Conservation (phyloP, 1,139 yeast genomes). For the Yarrowia galli region DNA sequence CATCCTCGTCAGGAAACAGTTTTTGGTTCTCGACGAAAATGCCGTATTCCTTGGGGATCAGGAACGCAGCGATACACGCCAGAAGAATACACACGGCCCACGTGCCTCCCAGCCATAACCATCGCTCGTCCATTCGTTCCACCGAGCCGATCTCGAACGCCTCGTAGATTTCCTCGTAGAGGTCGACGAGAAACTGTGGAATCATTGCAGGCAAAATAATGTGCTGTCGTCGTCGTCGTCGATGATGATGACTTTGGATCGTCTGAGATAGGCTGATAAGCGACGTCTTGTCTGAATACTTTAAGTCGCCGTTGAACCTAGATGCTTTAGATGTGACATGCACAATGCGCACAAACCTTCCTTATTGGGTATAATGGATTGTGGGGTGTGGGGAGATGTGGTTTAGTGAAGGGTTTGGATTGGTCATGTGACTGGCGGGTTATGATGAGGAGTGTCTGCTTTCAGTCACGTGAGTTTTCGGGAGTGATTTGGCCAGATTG, state of each 20-base stretch:
- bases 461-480: too few species aligned
- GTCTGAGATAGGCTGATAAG: slow-evolving; percentile 30
- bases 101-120: slow-evolving; percentile 34
- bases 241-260: slow-evolving; percentile 7
- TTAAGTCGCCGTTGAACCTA: background rate
- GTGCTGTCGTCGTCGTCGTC: background rate
- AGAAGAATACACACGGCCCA: slow-evolving; percentile 19
- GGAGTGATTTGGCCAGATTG: too few species aligned
- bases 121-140: slow-evolving; percentile 13
- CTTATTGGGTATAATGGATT: slow-evolving; percentile 8
- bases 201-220: background rate
- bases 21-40: background rate
- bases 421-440: too few species aligned
- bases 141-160: slow-evolving; percentile 9
- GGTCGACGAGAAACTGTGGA: background rate
- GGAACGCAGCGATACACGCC: background rate
- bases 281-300: background rate
- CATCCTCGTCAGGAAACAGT: background rate
- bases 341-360: slow-evolving; percentile 22
- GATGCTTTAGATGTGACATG: background rate
- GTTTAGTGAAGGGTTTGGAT: too few species aligned
- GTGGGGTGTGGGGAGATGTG: background rate
- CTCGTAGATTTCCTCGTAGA: background rate
- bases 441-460: too few species aligned
- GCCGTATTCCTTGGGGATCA: slow-evolving; percentile 11